These are phyloP conservation scores for Amborella trichopoda DNA, from an alignment of 164 flowering plant genomes.

Conservation along the genomic window DNA sequence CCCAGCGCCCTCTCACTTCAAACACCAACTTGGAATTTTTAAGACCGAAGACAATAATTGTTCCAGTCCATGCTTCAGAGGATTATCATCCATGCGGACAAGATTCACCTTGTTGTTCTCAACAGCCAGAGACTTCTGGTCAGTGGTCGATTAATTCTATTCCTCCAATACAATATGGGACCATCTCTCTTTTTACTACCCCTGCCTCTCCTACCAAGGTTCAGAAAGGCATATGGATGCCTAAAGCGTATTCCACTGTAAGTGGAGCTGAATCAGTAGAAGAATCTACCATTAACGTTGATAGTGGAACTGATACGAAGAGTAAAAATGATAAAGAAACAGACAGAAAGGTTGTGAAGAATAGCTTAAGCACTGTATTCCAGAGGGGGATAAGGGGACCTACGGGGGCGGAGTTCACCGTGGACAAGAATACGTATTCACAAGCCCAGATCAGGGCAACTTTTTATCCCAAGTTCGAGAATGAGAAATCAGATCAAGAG, in stretches of 20 bases:
- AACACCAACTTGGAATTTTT: constrained; percentile 16
- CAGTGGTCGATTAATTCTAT: constrained; percentile 10
- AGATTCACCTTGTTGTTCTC: too few species aligned
- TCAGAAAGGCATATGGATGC: constrained; percentile 26
- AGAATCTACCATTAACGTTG: constrained; percentile 10
- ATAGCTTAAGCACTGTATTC: constrained; percentile 18
- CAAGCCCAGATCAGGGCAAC: constrained; percentile 81
- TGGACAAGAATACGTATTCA: constrained; percentile 53
- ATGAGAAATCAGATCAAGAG: constrained; percentile 97
- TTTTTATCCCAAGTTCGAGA: constrained; percentile 95
- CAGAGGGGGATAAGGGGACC: constrained; percentile 33
- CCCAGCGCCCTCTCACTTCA: too few species aligned
- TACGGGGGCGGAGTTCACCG: constrained; percentile 40
- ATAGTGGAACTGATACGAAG: constrained; percentile 4
- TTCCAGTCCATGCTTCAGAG: neutral
- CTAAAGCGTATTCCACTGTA: constrained; percentile 49
- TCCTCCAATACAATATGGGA: constrained; percentile 19
- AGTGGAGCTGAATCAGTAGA: constrained; percentile 23
- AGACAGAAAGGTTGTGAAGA: constrained; percentile 4
- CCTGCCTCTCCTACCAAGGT: constrained; percentile 14
- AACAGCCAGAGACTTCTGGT: too few species aligned
- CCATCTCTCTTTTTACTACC: constrained; percentile 10
- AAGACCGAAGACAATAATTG: constrained; percentile 17
- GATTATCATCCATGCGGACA: neutral
- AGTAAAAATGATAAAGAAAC: constrained; percentile 8